These are phyloP conservation scores for Elasticomyces elasticus DNA, from an alignment of 495 filamentous ascomycete species.

Conservation along the genomic window DNA sequence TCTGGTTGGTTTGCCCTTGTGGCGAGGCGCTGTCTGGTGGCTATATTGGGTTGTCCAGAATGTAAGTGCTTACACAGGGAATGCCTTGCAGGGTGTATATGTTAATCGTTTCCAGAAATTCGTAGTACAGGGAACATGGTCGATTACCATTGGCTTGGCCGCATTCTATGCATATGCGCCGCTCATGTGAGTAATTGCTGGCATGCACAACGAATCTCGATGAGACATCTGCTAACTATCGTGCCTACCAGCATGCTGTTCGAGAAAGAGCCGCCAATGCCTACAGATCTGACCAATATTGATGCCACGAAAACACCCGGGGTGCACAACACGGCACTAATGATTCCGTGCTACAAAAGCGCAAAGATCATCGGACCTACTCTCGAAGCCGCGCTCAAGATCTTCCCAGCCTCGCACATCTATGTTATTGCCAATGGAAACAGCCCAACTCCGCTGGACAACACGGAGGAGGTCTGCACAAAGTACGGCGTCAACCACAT, in stretches of 20 bases:
- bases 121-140: slow-evolving; percentile 31
- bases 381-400: slow-evolving; percentile 36
- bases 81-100: neutral
- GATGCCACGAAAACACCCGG: slow-evolving; percentile 19
- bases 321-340: slow-evolving; percentile 28
- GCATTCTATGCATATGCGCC: slow-evolving; percentile 35
- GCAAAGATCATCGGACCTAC: slow-evolving; percentile 36
- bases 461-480: slow-evolving; percentile 34
- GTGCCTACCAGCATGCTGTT: no score
- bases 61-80: neutral
- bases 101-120: slow-evolving; percentile 25
- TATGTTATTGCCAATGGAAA: slow-evolving; percentile 34
- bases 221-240: no score
- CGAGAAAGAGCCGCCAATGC: slow-evolving; percentile 30
- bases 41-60: slow-evolving; percentile 30
- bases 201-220: no score
- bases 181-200: no score
- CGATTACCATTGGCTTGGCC: slow-evolving; percentile 32
- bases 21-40: slow-evolving; percentile 38
- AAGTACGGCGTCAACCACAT: slow-evolving; percentile 23
- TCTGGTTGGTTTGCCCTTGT: slow-evolving; percentile 35
- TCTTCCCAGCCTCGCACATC: slow-evolving; percentile 38
- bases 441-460: slow-evolving; percentile 19
- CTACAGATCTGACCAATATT: neutral
- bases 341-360: slow-evolving; percentile 43